A percentile compares a stretch with the other conserved stretches of the same genome.
Evolutionary conservation across 805 yeast species (phyloP).

Genomic region (Barnettozyma wickerhamii): DNA sequence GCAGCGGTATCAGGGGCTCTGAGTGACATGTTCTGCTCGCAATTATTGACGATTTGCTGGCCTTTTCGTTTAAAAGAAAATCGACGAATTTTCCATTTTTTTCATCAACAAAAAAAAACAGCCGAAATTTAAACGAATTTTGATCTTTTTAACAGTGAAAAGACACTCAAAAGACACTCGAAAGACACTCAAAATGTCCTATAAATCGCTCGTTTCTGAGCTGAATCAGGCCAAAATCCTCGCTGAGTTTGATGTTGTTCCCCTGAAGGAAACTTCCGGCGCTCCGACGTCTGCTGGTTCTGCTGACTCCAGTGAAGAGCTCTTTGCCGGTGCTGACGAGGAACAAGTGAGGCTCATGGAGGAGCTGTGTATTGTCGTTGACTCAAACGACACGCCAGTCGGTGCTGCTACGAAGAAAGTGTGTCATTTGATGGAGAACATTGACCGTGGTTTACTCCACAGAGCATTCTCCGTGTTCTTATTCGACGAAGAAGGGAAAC

Average conservation of each 20-base stretch:
- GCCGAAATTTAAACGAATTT: no score
- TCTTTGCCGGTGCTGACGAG: slow-evolving; percentile 85
- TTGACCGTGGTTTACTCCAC: slow-evolving; percentile 81
- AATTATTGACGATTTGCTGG: no score
- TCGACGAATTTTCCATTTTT: no score
- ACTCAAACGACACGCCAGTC: slow-evolving; percentile 78
- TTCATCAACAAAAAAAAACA: no score
- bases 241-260: slow-evolving; percentile 60
- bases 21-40: slow-evolving; percentile 37
- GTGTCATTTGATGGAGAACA: slow-evolving; percentile 85
- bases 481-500: slow-evolving; percentile 70
- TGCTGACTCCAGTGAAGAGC: slow-evolving; percentile 31
- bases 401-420: slow-evolving; percentile 94
- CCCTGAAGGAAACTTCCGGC: slow-evolving; percentile 57
- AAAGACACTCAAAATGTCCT: slow-evolving; percentile 23
- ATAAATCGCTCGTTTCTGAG: slow-evolving; percentile 50
- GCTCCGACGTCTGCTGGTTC: slow-evolving; percentile 37
- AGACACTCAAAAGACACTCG: not conserved
- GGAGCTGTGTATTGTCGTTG: slow-evolving; percentile 91
- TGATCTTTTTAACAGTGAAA: no score
- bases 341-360: slow-evolving; percentile 96
- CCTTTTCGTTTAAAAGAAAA: no score
- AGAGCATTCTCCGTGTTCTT: slow-evolving; percentile 96
- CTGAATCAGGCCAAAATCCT: slow-evolving; percentile 48
- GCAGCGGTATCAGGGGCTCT: slow-evolving; percentile 72